A percentile compares a stretch with the other conserved stretches of the same genome.
Conservation (phyloP, 306 rosid species). For the Sicyos edulis region DNA sequence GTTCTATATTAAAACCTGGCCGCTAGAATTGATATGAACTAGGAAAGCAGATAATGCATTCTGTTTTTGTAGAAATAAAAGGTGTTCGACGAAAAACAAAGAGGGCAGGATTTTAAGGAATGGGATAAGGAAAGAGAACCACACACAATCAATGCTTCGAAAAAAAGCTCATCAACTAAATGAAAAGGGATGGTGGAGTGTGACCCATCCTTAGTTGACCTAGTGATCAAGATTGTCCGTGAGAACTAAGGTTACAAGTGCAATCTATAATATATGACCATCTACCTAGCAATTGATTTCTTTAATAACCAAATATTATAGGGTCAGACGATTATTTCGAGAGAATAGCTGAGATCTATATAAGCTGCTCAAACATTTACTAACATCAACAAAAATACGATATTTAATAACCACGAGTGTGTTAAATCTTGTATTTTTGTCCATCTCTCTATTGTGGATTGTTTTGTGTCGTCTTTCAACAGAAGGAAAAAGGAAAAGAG, state of each 20-base stretch:
- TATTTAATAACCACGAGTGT: conserved; percentile 69
- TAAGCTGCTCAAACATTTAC: no score
- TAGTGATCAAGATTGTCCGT: no score
- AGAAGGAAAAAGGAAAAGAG: conserved; percentile 30
- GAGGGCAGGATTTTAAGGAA: conserved; percentile 11
- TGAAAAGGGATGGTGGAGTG: conserved; percentile 40
- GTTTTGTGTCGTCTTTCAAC: neutral
- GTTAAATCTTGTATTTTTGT: conserved; percentile 31
- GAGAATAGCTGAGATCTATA: no score
- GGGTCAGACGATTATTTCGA: no score
- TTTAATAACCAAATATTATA: no score
- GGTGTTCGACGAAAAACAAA: conserved; percentile 14
- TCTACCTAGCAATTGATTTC: no score
- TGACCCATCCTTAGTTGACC: no score
- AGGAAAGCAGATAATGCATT: conserved; percentile 45
- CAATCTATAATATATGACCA: no score
- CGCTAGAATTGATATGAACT: conserved; percentile 27
- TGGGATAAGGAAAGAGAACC: conserved; percentile 97
- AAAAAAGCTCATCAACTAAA: conserved; percentile 41
- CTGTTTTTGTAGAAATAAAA: conserved; percentile 30
- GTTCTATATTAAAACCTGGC: conserved; percentile 23
- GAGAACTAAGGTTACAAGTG: no score
- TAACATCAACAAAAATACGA: conserved; percentile 25
- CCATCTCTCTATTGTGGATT: conserved; percentile 26
- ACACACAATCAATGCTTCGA: conserved; percentile 70